Evolutionary conservation across 2,329 filamentous ascomycete genomes (phyloP).

Genomic region (Daldinia eschscholtzii): DNA sequence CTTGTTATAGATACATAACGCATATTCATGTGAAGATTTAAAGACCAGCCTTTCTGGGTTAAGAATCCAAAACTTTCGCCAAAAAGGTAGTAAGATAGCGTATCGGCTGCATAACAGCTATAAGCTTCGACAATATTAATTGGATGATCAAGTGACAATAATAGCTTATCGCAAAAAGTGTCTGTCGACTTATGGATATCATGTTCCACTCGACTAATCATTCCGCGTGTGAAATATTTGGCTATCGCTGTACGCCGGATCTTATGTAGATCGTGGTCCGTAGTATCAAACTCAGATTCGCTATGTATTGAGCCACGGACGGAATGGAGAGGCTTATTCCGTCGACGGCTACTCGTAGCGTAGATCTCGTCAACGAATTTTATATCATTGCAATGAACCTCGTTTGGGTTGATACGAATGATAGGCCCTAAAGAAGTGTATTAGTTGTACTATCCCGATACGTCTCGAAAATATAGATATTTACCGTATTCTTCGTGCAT

Average conservation of each 20-base stretch:
- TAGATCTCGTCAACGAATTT: neutral
- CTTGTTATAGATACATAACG: neutral
- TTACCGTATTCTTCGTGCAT: constrained; percentile 45
- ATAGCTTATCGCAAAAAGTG: no score
- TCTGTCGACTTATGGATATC: no score
- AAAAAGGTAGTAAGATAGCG: no score
- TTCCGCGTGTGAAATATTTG: no score
- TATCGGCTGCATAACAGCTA: no score
- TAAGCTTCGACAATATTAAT: no score
- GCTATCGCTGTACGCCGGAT: neutral
- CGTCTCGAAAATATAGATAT: neutral
- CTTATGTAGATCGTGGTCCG: neutral
- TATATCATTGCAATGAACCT: neutral
- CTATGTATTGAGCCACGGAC: neutral
- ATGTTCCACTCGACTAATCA: no score
- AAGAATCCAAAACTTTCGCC: no score
- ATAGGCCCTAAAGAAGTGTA: neutral
- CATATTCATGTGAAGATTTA: no score
- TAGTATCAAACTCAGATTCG: neutral
- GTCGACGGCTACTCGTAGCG: neutral
- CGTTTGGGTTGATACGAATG: neutral
- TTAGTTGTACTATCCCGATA: constrained; percentile 40
- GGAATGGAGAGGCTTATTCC: neutral
- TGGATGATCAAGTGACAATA: no score
- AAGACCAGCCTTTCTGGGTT: no score